Conservation (phyloP, 208 protist genomes). For the Trypanosoma melophagium region DNA sequence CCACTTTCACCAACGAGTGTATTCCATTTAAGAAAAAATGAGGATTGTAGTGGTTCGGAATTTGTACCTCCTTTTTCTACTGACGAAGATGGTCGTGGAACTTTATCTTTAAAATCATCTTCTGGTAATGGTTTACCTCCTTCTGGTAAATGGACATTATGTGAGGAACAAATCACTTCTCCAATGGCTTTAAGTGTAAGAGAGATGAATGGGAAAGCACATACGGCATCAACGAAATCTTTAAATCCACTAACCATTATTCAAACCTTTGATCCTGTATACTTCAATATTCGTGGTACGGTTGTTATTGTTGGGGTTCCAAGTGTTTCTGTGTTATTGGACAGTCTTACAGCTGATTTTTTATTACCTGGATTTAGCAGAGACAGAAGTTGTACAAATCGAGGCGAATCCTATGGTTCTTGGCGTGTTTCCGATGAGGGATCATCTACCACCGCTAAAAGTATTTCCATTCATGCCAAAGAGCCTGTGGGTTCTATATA, state of each 20-base stretch:
- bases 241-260: conserved; percentile 29
- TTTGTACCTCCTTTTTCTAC: conserved; percentile 48
- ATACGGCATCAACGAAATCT: not conserved
- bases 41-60: conserved; percentile 13
- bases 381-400: conserved; percentile 30
- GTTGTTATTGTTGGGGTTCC: conserved; percentile 53
- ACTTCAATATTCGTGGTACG: conserved; percentile 49
- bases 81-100: conserved; percentile 43
- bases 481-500: conserved; percentile 30
- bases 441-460: conserved; percentile 17
- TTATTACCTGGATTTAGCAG: conserved; percentile 61
- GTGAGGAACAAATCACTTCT: conserved; percentile 20
- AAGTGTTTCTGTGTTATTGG: conserved; percentile 37
- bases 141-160: conserved; percentile 62
- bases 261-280: conserved; percentile 36
- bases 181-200: not conserved
- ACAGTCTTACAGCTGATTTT: conserved; percentile 35
- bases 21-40: conserved; percentile 45
- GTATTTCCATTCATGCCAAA: conserved; percentile 43
- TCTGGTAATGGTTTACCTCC: conserved; percentile 22
- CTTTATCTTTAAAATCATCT: conserved; percentile 34
- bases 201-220: not conserved
- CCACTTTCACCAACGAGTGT: conserved; percentile 38
- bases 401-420: conserved; percentile 35
- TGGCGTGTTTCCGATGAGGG: conserved; percentile 25